Base-by-base conservation (phyloP, 1,139 yeast genomes). In the Blastobotrys arbuscula region DNA sequence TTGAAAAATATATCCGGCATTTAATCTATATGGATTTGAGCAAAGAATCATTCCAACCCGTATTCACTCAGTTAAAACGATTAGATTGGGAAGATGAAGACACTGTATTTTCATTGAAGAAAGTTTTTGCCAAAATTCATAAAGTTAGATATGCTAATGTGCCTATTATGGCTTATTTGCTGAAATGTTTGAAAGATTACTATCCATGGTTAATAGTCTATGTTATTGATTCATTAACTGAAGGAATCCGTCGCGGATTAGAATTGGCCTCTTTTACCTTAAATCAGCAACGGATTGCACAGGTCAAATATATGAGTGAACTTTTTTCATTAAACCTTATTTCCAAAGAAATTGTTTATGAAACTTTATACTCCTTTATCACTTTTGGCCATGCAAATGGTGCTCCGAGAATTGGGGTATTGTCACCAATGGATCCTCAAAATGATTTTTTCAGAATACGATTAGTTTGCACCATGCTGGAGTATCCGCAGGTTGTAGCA, bases 361-460 rank as follows among this genome's bases (percentile, higher is more conserved):
- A 79, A 47, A 64, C 84, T 4, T 57, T 82, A n/a, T 84, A 76
- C 62, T 74, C 75, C 54, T 73, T 86, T 13, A 51, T 88, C 2
- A 78, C 82, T 34, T 78, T 70, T 63, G 96, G 96, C 0, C 84
- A 87, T 66, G 76, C 79, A n/a, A 73, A 75, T 50, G 81, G 79
- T 49, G 77, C 75, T 53, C 90, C 94, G 1, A 69, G 69, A 18
- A 82, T 81, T 0, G 65, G 67, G 20, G 42, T 40, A 64, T 62
- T 26, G 55, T 72, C 19, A 73, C 72, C n/a, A 16, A 49, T 75
- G 20, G 97, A 89, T 65, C 70, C 70, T 10, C 82, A 83, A 0
- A 76, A 80, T 58, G 82, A 86, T 57, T 85, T 82, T 60, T 87
- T 88, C 64, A 74, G 96, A 52, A 70, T 88, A 28, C 80, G 81